Conservation (phyloP, 2,329 filamentous ascomycete species). For the Colletotrichum plurivorum region DNA sequence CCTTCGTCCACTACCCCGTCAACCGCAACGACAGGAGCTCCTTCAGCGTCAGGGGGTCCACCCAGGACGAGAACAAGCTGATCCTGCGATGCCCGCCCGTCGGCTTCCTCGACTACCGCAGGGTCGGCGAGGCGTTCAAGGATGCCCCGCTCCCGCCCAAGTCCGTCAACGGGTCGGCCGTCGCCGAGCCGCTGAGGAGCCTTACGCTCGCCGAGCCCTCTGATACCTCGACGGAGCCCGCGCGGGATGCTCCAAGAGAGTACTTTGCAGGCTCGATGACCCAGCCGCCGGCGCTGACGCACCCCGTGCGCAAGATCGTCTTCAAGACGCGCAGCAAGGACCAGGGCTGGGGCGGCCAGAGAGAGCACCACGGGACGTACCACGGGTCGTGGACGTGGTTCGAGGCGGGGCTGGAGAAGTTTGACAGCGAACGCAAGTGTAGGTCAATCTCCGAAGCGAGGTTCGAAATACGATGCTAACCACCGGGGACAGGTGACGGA, state of each 20-base stretch:
- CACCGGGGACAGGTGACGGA: conserved; percentile 20
- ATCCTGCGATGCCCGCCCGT: conserved; percentile 53
- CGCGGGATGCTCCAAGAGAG: conserved; percentile 42
- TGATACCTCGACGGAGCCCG: neutral
- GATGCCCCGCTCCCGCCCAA: conserved; percentile 27
- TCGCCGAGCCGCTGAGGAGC: conserved; percentile 16
- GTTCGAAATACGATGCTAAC: neutral
- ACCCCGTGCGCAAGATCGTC: conserved; percentile 72
- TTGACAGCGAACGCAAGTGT: conserved; percentile 56
- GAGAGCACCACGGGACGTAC: conserved; percentile 54
- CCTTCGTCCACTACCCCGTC: conserved; percentile 47
- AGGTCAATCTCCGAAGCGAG: conserved; percentile 2
- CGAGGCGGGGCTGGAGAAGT: conserved; percentile 71
- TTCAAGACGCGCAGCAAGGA: conserved; percentile 71
- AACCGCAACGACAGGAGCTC: conserved; percentile 13
- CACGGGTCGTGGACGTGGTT: conserved; percentile 73
- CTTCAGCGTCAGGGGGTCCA: conserved; percentile 45
- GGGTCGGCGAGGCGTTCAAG: conserved; percentile 31
- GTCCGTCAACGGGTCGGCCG: conserved; percentile 22
- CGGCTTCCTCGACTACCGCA: conserved; percentile 46
- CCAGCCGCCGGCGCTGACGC: conserved; percentile 48
- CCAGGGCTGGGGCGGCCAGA: conserved; percentile 68
- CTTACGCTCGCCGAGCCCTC: conserved; percentile 27
- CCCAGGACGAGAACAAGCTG: conserved; percentile 49
- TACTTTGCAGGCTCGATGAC: conserved; percentile 51